Base-by-base conservation (phyloP, 208 protist genomes). In the Leishmania arabica region DNA sequence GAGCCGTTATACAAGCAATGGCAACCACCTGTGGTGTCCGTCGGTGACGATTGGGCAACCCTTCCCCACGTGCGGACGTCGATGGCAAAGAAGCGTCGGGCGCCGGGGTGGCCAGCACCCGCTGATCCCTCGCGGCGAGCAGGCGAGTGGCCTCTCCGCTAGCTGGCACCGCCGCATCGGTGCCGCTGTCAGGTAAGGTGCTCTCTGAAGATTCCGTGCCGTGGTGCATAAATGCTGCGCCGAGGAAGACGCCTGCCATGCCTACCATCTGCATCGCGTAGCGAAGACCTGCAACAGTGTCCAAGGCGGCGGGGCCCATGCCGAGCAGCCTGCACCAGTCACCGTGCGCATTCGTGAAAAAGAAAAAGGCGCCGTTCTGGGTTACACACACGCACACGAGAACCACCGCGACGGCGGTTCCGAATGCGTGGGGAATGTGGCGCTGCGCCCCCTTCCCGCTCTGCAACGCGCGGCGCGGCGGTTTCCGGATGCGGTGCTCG, bases 181-280 rank as follows among this genome's bases (percentile, higher is more conserved):
- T 24, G 75, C 34, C 24, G 69, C 56, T 47, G 1, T 78, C 56
- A 13, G 34, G 11, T 3, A 47, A 15, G 58, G 19, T 15, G 31
- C 60, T 47, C 49, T 24, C 47, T 5, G 68, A 34, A 9, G 76
- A 70, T 53, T 42, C n/a, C 56, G 58, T 56, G 40, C 58, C n/a
- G 13, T 27, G 5, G 27, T 81, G 49, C 27, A 80, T 47, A 5
- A 51, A 58, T 17, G 77, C 49, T 24, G 51, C 51, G 31, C 72
- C 77, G 21, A 71, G 34, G 13, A 79, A 65, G 34, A 85, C 49
- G 11, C 75, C 37, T 11, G 58, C 54, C 82, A 85, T 78, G 8
- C 82, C 77, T 31, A 75, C 9, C 77, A 85, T 74, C 73, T 85
- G 82, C 77, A 80, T 4, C 7, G 73, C 65, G 56, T 31, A 54